Conservation (phyloP, 768 basidiomycete species). For the Lactarius evosmus region DNA sequence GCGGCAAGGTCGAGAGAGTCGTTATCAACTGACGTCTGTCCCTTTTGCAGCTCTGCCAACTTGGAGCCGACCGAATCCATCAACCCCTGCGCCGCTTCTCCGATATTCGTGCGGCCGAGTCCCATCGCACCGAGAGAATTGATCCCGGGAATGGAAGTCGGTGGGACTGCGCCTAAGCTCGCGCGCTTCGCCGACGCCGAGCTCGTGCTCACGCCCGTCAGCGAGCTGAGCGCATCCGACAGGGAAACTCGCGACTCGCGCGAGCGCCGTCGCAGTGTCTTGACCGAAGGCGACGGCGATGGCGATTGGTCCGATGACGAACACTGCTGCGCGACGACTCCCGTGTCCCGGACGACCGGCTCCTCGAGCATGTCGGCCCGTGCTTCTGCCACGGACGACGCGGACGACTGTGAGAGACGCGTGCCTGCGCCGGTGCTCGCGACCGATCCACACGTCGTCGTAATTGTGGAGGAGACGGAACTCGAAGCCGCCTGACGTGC, state of each 20-base stretch:
- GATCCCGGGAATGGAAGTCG: slow-evolving; percentile 42
- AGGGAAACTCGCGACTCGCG: slow-evolving; percentile 28
- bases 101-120: slow-evolving; percentile 29
- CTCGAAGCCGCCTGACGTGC: slow-evolving; percentile 20
- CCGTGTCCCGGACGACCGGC: slow-evolving; percentile 48
- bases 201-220: slow-evolving; percentile 15
- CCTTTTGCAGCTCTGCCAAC: slow-evolving; percentile 47
- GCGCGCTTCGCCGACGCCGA: slow-evolving; percentile 23
- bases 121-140: slow-evolving; percentile 34
- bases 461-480: slow-evolving; percentile 27
- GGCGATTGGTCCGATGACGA: background rate
- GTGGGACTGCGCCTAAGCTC: slow-evolving; percentile 32
- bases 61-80: slow-evolving; percentile 51
- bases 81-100: slow-evolving; percentile 43
- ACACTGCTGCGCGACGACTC: slow-evolving; percentile 28
- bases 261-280: slow-evolving; percentile 32
- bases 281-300: background rate
- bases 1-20: slow-evolving; percentile 11
- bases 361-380: slow-evolving; percentile 30
- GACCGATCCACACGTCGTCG: slow-evolving; percentile 31
- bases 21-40: slow-evolving; percentile 48
- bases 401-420: slow-evolving; percentile 46
- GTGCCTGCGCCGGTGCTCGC: slow-evolving; percentile 34
- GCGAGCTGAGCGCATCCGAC: slow-evolving; percentile 32
- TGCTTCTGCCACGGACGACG: slow-evolving; percentile 41